Percentiles rank a stretch among this genome's conserved stretches.
These are phyloP conservation scores for Linum tenue DNA, from an alignment of 345 rosid genomes.

Conservation along the genomic window DNA sequence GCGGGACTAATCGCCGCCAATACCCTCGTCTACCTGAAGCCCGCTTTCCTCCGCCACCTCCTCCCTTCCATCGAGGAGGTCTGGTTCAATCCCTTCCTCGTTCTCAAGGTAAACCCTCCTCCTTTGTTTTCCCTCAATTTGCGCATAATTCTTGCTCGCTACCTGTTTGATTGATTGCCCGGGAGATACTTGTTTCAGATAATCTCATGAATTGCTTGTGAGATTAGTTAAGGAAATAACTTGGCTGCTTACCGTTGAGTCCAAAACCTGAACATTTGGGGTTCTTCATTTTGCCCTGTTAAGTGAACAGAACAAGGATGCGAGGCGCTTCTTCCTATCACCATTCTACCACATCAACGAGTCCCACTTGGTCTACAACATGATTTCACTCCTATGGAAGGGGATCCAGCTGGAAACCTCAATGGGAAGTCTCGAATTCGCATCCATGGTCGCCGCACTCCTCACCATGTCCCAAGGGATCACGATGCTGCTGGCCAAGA, in stretches of 20 bases:
- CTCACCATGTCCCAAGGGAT: slow-evolving; percentile 86
- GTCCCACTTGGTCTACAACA: slow-evolving; percentile 78
- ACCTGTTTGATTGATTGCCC: background rate
- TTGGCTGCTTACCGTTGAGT: no score
- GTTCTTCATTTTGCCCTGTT: slow-evolving; percentile 6
- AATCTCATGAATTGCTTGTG: no score
- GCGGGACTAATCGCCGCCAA: slow-evolving; percentile 75
- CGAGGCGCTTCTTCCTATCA: slow-evolving; percentile 72
- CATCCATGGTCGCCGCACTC: slow-evolving; percentile 57
- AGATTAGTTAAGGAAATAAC: no score
- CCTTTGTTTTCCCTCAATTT: background rate
- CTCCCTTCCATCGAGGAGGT: slow-evolving; percentile 63
- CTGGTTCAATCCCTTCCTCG: slow-evolving; percentile 82
- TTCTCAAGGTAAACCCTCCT: slow-evolving; percentile 51
- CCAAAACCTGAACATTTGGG: background rate
- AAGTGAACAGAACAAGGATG: slow-evolving; percentile 50
- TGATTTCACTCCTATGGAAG: slow-evolving; percentile 93
- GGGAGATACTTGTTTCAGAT: no score
- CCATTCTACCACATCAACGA: slow-evolving; percentile 79
- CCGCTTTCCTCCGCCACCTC: slow-evolving; percentile 43
- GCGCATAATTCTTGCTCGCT: background rate
- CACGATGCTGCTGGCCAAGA: slow-evolving; percentile 59
- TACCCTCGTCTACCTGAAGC: slow-evolving; percentile 60
- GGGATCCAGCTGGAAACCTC: slow-evolving; percentile 75
- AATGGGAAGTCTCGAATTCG: slow-evolving; percentile 84